phyloP scores from a whole-genome alignment of 139 green algal genomes.

The Tetratostichococcus sp. region DNA sequence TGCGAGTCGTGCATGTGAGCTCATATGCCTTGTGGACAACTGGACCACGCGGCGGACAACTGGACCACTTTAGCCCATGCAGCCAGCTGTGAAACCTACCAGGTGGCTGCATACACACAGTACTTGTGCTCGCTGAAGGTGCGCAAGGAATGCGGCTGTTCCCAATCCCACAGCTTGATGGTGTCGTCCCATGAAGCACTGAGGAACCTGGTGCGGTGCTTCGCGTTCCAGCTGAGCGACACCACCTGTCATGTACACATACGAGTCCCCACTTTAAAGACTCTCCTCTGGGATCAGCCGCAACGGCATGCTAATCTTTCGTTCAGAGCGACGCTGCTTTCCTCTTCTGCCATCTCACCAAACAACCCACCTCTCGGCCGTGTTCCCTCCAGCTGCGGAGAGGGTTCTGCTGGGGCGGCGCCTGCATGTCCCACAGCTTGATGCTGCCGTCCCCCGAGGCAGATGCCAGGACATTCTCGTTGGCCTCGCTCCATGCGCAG shows the following conservation, averaged over 20 bases:
- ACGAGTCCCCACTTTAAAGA: no score
- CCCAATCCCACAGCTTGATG: conserved; percentile 89
- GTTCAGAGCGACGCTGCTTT: no score
- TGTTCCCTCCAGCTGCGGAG: conserved; percentile 85
- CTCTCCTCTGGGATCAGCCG: no score
- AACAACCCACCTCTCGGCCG: conserved; percentile 72
- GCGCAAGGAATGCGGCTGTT: conserved; percentile 42
- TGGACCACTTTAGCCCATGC: no score
- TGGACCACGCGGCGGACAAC: no score
- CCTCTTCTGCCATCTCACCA: no score
- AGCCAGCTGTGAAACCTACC: no score
- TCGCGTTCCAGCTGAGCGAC: conserved; percentile 84
- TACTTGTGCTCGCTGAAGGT: conserved; percentile 90
- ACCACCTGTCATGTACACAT: conserved; percentile 50
- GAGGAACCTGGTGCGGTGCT: conserved; percentile 82
- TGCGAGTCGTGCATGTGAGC: no score
- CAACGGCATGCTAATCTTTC: no score
- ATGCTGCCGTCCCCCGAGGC: conserved; percentile 90
- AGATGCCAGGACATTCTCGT: conserved; percentile 90
- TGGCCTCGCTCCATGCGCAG: conserved; percentile 90
- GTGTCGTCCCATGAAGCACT: conserved; percentile 92
- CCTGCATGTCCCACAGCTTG: conserved; percentile 86
- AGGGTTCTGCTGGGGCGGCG: conserved; percentile 76
- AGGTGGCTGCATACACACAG: conserved; percentile 93
- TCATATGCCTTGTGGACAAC: no score